A percentile compares a stretch with the other conserved stretches of the same genome.
Evolutionary conservation across 306 rosid genomes (phyloP).

Genomic region (Chamaecrista fasciculata): DNA sequence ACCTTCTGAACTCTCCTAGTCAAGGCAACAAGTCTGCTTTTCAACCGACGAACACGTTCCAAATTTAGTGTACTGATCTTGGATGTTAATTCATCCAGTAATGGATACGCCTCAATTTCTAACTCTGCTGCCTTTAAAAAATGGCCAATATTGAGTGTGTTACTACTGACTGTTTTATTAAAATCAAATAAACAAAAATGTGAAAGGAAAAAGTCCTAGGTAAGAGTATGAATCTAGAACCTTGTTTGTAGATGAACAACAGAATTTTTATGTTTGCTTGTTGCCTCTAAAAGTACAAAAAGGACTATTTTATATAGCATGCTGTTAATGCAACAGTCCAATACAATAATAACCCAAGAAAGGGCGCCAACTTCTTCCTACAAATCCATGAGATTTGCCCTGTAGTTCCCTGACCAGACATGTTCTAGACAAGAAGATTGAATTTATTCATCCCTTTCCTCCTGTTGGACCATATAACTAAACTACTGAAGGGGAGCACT

Average conservation of each 20-base stretch:
- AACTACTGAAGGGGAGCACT: neutral
- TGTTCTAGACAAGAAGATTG: neutral
- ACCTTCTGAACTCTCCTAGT: constrained; percentile 99
- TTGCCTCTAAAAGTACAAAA: neutral
- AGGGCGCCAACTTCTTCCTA: neutral
- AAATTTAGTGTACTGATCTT: constrained; percentile 97
- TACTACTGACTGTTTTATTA: constrained; percentile 30
- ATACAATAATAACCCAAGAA: neutral
- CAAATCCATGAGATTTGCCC: neutral
- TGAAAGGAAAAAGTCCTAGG: neutral
- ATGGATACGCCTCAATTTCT: constrained; percentile 95
- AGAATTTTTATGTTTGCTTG: constrained; percentile 11
- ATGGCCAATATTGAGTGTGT: constrained; percentile 30
- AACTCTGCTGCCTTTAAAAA: constrained; percentile 83
- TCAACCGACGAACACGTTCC: constrained; percentile 96
- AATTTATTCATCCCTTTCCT: neutral
- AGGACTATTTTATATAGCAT: neutral
- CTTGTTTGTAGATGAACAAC: constrained; percentile 4
- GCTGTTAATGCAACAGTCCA: neutral
- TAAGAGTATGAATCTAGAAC: constrained; percentile 5
- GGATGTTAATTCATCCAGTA: constrained; percentile 90
- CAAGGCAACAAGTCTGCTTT: constrained; percentile 96
- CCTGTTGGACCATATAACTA: neutral
- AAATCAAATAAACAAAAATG: constrained; percentile 24
- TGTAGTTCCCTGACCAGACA: neutral